A percentile compares a stretch with the other conserved stretches of the same genome.
Evolutionary conservation across 2,329 filamentous ascomycete genomes (phyloP).

Genomic region (Phaeosphaeria sp.): DNA sequence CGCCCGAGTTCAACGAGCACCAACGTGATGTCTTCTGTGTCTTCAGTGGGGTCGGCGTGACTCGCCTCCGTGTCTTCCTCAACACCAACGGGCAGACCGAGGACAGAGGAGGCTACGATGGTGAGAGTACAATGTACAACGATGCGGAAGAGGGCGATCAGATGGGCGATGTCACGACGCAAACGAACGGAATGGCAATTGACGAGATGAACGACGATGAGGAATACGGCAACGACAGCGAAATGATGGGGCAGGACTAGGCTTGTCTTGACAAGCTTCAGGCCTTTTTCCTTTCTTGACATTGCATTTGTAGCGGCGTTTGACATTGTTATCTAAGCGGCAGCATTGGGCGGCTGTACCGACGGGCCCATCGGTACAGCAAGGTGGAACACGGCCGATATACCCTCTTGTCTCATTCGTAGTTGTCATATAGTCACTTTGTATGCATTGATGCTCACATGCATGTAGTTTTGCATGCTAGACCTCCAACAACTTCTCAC

Average conservation of each 20-base stretch:
- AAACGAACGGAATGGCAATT: constrained; percentile 47
- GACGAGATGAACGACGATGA: constrained; percentile 48
- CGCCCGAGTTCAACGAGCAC: constrained; percentile 92
- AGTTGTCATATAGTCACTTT: not conserved
- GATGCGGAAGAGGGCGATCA: constrained; percentile 42
- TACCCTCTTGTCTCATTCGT: constrained; percentile 21
- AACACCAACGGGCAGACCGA: constrained; percentile 56
- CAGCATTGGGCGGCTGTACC: constrained; percentile 10
- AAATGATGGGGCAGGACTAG: constrained; percentile 49
- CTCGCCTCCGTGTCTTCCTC: constrained; percentile 76
- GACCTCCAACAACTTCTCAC: not conserved
- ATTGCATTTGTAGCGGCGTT: constrained; percentile 2
- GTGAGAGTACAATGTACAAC: constrained; percentile 40
- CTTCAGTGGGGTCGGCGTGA: constrained; percentile 87
- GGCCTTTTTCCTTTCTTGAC: not conserved
- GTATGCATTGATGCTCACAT: not conserved
- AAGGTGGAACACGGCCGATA: constrained; percentile 13
- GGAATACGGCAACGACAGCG: constrained; percentile 54
- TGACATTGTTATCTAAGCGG: constrained; percentile 18
- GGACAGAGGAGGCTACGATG: constrained; percentile 24
- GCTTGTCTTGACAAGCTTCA: not conserved
- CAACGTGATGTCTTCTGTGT: constrained; percentile 97
- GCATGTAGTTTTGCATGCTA: not conserved
- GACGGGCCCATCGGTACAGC: constrained; percentile 8
- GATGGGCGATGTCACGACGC: constrained; percentile 45